Base-by-base conservation (phyloP, 2,329 filamentous ascomycete species). In the Cadophora sp. region DNA sequence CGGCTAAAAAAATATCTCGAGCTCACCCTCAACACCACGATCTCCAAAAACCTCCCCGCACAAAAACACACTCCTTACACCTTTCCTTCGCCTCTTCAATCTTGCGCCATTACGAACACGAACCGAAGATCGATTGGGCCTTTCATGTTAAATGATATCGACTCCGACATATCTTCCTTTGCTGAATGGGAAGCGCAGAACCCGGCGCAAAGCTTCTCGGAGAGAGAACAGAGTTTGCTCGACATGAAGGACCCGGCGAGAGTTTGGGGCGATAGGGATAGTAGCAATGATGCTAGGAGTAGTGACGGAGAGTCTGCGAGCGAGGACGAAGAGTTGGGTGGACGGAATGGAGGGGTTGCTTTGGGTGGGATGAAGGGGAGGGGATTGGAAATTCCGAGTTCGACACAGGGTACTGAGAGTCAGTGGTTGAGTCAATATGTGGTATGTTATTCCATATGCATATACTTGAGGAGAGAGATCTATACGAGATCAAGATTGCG, bases 221-320 rank as follows among this genome's bases (percentile, higher is more conserved):
- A 64, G 41, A 61, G 59, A 22, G 59, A 73, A 53, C 30, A 27
- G 41, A 68, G 62, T n/a, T 4, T 67, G 50, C 47, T 59, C 30
- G 64, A 70, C 59, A 69, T 68, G 66, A 33, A n/a, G 24, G n/a
- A 55, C 7, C 16, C 60, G 14, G 41, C 63, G n/a, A 61, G 66
- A 47, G 59, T 66, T 1, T 70, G 68, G 69, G 33, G 14, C 14
- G 70, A 65, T 61, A 27, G 53, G 36, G 71, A 71, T 67, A 70
- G 68, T 33, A 73, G 68, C 59, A 71, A 73, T 60, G 70, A 73
- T 69, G 66, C 59, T 33, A 62, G 70, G 59, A 69, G 70, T 60
- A 66, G 63, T 48, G 65, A 66, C 43, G 60, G 27, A 14, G 62
- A 59, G 8, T 53, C 59, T 53, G 33, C 36, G 48, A 55, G 20